Evolutionary conservation across 495 filamentous ascomycete genomes (phyloP).

Genomic region (Penicillium antarcticum): DNA sequence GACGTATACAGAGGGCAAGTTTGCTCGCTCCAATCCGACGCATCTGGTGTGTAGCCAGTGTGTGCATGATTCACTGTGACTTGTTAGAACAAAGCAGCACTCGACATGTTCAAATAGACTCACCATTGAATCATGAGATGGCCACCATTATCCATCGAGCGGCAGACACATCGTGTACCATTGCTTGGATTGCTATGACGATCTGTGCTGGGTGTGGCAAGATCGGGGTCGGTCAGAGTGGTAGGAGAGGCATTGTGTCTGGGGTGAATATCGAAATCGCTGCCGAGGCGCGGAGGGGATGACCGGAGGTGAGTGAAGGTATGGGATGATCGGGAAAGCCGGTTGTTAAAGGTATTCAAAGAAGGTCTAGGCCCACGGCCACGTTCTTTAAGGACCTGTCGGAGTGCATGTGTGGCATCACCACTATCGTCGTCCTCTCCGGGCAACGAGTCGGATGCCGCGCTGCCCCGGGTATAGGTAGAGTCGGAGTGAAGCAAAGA

Average conservation of each 20-base stretch:
- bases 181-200: constrained; percentile 51
- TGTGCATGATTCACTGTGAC: constrained; percentile 72
- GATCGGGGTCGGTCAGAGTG: constrained; percentile 62
- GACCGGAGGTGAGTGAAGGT: constrained; percentile 41
- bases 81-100: constrained; percentile 11
- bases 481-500: constrained; percentile 32
- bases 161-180: constrained; percentile 73
- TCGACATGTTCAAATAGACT: constrained; percentile 13
- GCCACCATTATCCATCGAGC: constrained; percentile 60
- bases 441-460: constrained; percentile 55
- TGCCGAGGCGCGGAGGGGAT: constrained; percentile 42
- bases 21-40: constrained; percentile 61
- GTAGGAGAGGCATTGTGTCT: constrained; percentile 59
- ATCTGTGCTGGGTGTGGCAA: constrained; percentile 64
- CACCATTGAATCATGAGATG: constrained; percentile 84
- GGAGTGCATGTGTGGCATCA: constrained; percentile 61
- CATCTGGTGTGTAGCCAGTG: constrained; percentile 83
- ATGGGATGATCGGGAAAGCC: constrained; percentile 27
- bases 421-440: constrained; percentile 49
- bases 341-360: constrained; percentile 30
- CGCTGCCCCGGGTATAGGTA: constrained; percentile 31
- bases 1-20: constrained; percentile 72
- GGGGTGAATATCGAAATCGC: constrained; percentile 35
- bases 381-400: constrained; percentile 67
- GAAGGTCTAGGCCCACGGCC: constrained; percentile 44